Evolutionary conservation across 352 stramenopile species (phyloP), one percentile per base, ranked within the genome.

Genomic region (Globisporangium radiosum): DNA sequence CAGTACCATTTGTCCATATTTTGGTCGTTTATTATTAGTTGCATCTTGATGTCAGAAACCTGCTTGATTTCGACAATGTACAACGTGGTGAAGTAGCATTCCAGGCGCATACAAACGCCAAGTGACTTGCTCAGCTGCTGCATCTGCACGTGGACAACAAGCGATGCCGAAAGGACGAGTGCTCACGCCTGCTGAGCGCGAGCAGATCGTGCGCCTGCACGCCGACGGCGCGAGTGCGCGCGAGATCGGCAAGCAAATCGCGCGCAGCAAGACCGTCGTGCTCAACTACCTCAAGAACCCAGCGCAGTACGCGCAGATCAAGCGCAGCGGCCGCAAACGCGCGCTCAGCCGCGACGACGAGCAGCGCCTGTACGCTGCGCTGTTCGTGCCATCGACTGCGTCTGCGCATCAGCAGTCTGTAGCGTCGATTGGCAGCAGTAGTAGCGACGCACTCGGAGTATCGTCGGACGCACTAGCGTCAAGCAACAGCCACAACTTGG

Each of bases 191-290:
- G 61, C 52, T 19, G 74, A 84, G 63, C 74, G 72, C 52, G 72
- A 76, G 54, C 57, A 80, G 72, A 84, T 84, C 65, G 42, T 36
- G 33, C 49, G 66, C 63, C 55, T 84, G 65, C 72, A 78, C 54
- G 59, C 55, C n/a, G 55, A 56, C 7, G 71, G 68, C 60, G 60
- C 68, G 14, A 84, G 74, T 56, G 71, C 64, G 8, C 70, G 74
- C n/a, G 72, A 81, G 61, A 84, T 84, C 65, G 74, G 63, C 17
- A 71, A 75, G 60, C 65, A 69, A 60, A 64, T 84, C 13, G 47
- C 67, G 40, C 74, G 74, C 54, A 81, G 72, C 62, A 84, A 84
- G 70, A 81, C 74, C 17, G 74, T 84, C 40, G 74, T 84, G 65
- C 74, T 84, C 63, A 84, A 81, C 61, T 84, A 68, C 57, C 68